These are phyloP conservation scores for Metschnikowia henanensis DNA, from an alignment of 805 yeast genomes.

Conservation along the genomic window DNA sequence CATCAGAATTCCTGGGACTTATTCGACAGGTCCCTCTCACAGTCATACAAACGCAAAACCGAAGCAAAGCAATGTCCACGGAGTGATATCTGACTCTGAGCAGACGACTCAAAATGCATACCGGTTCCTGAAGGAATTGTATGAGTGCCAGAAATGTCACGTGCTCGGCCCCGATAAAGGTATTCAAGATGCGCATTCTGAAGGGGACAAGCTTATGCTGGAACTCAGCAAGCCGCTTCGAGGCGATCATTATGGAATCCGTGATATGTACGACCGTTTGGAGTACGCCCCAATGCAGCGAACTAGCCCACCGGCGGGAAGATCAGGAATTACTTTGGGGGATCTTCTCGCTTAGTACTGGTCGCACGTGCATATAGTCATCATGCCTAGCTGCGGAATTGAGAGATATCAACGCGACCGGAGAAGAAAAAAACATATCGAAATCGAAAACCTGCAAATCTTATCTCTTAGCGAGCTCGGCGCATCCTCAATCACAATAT, in stretches of 20 bases:
- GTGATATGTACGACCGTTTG: conserved; percentile 15
- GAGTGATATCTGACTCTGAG: too few relatives aligned
- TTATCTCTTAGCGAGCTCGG: too few relatives aligned
- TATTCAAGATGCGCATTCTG: conserved; percentile 12
- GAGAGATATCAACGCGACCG: conserved; percentile 7
- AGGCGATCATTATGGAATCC: conserved; percentile 35
- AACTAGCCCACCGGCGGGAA: conserved; percentile 2
- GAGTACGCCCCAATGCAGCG: conserved; percentile 5
- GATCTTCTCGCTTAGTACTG: conserved; percentile 8
- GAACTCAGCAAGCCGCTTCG: conserved; percentile 29
- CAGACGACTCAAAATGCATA: too few relatives aligned
- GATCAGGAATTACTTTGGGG: conserved; percentile 9
- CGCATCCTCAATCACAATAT: background rate
- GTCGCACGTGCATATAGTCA: conserved; percentile 7
- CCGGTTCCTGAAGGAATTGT: background rate
- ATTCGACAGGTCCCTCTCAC: too few relatives aligned
- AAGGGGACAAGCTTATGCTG: conserved; percentile 17
- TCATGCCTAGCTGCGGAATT: background rate
- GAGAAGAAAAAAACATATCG: background rate
- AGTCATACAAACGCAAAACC: too few relatives aligned
- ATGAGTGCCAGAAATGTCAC: conserved; percentile 34
- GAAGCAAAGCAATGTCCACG: too few relatives aligned
- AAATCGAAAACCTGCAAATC: background rate
- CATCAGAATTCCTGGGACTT: background rate
- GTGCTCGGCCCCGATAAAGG: conserved; percentile 18